These are phyloP conservation scores for Solanum raphanifolium DNA, from an alignment of 257 asterid genomes.

Conservation along the genomic window DNA sequence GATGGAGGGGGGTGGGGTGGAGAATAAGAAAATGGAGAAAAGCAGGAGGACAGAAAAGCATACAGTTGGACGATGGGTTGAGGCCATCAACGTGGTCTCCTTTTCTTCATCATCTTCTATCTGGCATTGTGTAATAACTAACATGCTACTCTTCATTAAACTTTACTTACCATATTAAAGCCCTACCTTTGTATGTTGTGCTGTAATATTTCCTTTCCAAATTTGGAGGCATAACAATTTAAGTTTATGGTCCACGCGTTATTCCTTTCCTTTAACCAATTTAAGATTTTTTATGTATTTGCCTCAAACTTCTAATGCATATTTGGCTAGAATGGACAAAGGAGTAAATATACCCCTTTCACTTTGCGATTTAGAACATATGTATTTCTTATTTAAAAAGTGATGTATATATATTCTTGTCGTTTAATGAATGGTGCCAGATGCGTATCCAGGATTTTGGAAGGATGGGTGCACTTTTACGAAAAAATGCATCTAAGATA, in stretches of 20 bases:
- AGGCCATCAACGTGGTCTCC: conserved; percentile 43
- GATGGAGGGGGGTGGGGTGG: neutral
- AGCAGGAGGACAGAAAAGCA: conserved; percentile 50
- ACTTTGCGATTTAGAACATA: neutral
- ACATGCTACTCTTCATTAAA: neutral
- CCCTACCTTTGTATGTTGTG: neutral
- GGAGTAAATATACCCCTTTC: neutral
- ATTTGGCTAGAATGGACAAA: neutral
- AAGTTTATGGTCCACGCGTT: neutral
- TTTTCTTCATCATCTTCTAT: conserved; percentile 16
- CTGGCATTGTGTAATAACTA: conserved; percentile 16
- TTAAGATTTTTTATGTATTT: neutral
- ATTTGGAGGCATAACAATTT: neutral
- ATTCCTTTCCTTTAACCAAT: neutral
- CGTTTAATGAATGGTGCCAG: too few relatives aligned
- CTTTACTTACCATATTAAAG: neutral
- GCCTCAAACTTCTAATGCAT: neutral
- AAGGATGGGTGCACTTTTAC: too few relatives aligned
- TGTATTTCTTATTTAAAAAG: too few relatives aligned
- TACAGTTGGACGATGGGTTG: conserved; percentile 58
- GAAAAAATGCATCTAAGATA: too few relatives aligned
- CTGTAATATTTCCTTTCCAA: neutral
- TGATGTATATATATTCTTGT: too few relatives aligned
- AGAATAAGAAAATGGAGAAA: conserved; percentile 25
- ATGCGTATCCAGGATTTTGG: too few relatives aligned